These are phyloP conservation scores for Colletotrichum trifolii DNA, from an alignment of 2,329 filamentous ascomycete species.

Conservation along the genomic window DNA sequence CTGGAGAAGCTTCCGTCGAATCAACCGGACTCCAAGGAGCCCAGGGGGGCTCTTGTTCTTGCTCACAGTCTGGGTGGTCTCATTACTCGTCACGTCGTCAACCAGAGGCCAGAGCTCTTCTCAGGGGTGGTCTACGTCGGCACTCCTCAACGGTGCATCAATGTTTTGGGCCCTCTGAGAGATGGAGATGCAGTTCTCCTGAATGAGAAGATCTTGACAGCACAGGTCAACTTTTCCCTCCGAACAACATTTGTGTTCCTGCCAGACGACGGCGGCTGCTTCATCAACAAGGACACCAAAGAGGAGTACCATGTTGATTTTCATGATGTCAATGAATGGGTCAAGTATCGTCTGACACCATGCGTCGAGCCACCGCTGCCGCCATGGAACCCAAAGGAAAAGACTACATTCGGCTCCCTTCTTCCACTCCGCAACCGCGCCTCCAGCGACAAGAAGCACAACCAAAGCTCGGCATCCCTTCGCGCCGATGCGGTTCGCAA, in stretches of 20 bases:
- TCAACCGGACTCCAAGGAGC: conserved; percentile 68
- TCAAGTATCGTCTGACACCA: conserved; percentile 80
- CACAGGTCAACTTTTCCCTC: conserved; percentile 92
- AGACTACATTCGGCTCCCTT: conserved; percentile 56
- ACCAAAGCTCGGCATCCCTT: conserved; percentile 35
- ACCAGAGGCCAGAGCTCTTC: conserved; percentile 85
- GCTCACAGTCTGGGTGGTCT: conserved; percentile 90
- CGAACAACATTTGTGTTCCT: conserved; percentile 87
- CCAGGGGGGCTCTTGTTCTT: conserved; percentile 81
- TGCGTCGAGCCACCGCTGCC: conserved; percentile 78
- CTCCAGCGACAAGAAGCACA: conserved; percentile 47
- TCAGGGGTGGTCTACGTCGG: conserved; percentile 88
- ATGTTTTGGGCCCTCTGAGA: conserved; percentile 88
- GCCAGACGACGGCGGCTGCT: conserved; percentile 88
- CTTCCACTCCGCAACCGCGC: conserved; percentile 59
- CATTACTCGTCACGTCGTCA: conserved; percentile 89
- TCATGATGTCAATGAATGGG: conserved; percentile 83
- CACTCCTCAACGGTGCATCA: conserved; percentile 86
- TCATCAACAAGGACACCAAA: conserved; percentile 83
- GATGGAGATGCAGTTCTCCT: conserved; percentile 94
- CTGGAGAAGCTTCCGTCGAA: conserved; percentile 82
- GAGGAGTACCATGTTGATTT: conserved; percentile 88
- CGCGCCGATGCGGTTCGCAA: conserved; percentile 43
- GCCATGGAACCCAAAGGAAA: conserved; percentile 55
- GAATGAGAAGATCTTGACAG: conserved; percentile 89